A percentile compares a stretch with the other conserved stretches of the same genome.
Evolutionary conservation across 768 basidiomycete genomes (phyloP).

Genomic region (Clavaria fumosa): DNA sequence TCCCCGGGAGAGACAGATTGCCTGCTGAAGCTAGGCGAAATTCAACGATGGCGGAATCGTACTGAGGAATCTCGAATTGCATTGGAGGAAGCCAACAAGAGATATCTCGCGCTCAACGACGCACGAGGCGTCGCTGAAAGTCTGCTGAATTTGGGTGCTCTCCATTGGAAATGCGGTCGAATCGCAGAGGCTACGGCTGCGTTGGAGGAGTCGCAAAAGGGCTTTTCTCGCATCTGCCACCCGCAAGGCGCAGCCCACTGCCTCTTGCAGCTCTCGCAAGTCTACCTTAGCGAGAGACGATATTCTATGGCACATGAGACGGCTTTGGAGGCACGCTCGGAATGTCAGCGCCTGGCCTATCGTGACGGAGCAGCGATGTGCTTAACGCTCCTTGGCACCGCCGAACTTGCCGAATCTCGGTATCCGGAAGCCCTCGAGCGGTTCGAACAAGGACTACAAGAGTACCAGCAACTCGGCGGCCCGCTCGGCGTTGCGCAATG

Average conservation of each 20-base stretch:
- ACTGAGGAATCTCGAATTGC: not conserved
- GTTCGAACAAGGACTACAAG: not conserved
- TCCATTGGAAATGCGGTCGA: not conserved
- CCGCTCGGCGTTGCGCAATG: not conserved
- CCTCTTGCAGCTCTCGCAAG: not conserved
- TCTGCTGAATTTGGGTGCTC: not conserved
- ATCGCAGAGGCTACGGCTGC: not conserved
- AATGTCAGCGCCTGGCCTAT: not conserved
- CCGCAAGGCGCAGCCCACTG: constrained; percentile 5
- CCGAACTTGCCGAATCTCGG: not conserved
- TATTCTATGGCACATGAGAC: not conserved
- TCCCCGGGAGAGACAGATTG: not conserved
- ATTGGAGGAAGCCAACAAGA: not conserved
- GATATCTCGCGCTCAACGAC: not conserved
- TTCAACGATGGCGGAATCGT: not conserved
- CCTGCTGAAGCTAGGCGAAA: not conserved
- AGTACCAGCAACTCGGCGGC: constrained; percentile 3
- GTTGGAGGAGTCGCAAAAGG: constrained; percentile 3
- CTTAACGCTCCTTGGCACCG: not conserved
- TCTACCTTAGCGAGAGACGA: not conserved
- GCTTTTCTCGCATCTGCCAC: constrained; percentile 5
- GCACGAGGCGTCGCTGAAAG: not conserved
- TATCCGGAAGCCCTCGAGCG: not conserved
- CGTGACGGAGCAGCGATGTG: not conserved
- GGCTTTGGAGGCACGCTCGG: not conserved